A percentile compares a stretch with the other conserved stretches of the same genome.
These are phyloP conservation scores for Fomitopsis pulvina DNA, from an alignment of 768 basidiomycete genomes.

Conservation along the genomic window DNA sequence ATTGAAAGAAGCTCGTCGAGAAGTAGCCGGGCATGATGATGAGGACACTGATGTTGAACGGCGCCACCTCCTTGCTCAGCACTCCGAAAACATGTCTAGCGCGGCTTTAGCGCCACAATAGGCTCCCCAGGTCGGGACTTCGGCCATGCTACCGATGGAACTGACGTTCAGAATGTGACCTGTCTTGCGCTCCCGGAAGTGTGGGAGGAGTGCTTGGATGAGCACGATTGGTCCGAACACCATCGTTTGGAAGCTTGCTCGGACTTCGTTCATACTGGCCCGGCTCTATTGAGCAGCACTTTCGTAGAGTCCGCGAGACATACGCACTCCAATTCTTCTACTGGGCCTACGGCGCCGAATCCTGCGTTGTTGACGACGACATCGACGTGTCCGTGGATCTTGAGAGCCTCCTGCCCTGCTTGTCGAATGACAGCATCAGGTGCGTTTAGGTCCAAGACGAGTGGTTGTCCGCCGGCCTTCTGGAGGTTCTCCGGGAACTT, in stretches of 20 bases:
- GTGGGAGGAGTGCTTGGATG: constrained; percentile 21
- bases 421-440: constrained; percentile 31
- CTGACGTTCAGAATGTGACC: constrained; percentile 24
- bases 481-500: constrained; percentile 29
- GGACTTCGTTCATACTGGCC: constrained; percentile 12
- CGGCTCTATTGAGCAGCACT: neutral
- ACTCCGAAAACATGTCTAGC: constrained; percentile 21
- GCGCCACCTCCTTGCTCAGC: constrained; percentile 19
- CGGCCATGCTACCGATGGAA: constrained; percentile 16
- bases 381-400: constrained; percentile 25
- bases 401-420: constrained; percentile 27
- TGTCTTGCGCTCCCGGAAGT: constrained; percentile 18
- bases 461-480: constrained; percentile 29
- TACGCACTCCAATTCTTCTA: constrained; percentile 36
- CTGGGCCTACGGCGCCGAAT: constrained; percentile 27
- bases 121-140: constrained; percentile 15
- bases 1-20: constrained; percentile 14
- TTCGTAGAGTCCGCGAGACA: neutral
- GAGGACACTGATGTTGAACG: constrained; percentile 22
- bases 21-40: constrained; percentile 23
- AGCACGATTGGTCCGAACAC: constrained; percentile 22
- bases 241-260: constrained; percentile 21
- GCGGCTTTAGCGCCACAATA: constrained; percentile 25
- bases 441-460: constrained; percentile 44
- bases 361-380: constrained; percentile 39